Evolutionary conservation across 495 filamentous ascomycete species (phyloP).

Genomic region (Tetracladium marchalianum): DNA sequence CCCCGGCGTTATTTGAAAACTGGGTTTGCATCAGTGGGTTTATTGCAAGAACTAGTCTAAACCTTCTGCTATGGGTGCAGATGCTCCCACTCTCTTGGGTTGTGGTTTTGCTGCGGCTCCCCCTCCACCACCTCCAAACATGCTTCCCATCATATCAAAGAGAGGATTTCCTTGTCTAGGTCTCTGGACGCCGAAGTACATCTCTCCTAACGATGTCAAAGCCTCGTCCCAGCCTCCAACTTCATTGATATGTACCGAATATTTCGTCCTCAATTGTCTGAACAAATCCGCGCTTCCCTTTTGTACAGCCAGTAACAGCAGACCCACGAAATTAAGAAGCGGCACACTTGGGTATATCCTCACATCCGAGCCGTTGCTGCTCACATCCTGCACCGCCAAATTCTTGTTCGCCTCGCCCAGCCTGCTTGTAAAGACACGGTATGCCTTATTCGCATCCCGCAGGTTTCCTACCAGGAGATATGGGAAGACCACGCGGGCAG

Average conservation of each 20-base stretch:
- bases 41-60: constrained; percentile 30
- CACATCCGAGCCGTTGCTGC: constrained; percentile 60
- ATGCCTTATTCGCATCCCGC: constrained; percentile 72
- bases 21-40: not conserved
- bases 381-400: constrained; percentile 71
- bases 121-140: constrained; percentile 63
- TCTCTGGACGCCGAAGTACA: constrained; percentile 93
- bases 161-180: constrained; percentile 80
- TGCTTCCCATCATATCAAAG: constrained; percentile 93
- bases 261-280: constrained; percentile 71
- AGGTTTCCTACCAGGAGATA: constrained; percentile 87
- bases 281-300: constrained; percentile 74
- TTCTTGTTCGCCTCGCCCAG: constrained; percentile 58
- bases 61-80: constrained; percentile 38
- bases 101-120: constrained; percentile 33
- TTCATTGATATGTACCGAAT: constrained; percentile 66
- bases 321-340: constrained; percentile 81
- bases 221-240: constrained; percentile 67
- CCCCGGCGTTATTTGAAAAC: constrained; percentile 7
- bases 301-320: constrained; percentile 76
- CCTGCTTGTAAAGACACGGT: constrained; percentile 68
- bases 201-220: constrained; percentile 80
- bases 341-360: constrained; percentile 81
- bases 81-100: constrained; percentile 32
- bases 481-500: constrained; percentile 80